A percentile compares a stretch with the other conserved stretches of the same genome.
Conservation (phyloP, 2,329 filamentous ascomycete species). For the Penicillium sp. region DNA sequence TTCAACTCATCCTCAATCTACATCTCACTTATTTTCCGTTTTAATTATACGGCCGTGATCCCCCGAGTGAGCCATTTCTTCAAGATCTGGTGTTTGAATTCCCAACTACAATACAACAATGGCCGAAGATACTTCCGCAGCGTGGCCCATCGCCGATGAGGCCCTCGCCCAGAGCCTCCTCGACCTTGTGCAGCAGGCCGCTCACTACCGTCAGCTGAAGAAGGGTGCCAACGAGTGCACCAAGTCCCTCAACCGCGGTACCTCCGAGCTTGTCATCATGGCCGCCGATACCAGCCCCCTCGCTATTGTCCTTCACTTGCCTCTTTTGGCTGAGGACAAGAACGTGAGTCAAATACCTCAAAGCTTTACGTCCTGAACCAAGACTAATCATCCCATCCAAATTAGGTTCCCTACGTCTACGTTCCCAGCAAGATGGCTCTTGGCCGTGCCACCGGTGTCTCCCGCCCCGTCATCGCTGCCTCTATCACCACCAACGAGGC, state of each 20-base stretch:
- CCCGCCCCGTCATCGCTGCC: conserved; percentile 79
- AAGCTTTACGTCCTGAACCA: background rate
- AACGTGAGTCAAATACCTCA: conserved; percentile 44
- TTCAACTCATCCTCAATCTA: conserved; percentile 6
- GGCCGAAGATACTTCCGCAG: conserved; percentile 41
- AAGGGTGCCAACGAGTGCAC: conserved; percentile 86
- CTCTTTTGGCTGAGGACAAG: conserved; percentile 78
- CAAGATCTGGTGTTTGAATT: conserved; percentile 22
- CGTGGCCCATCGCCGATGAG: conserved; percentile 71
- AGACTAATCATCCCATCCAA: background rate
- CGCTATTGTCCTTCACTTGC: conserved; percentile 84
- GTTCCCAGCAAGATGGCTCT: conserved; percentile 78
- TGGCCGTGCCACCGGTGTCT: conserved; percentile 86
- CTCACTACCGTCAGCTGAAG: conserved; percentile 69
- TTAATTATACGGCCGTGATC: conserved; percentile 35
- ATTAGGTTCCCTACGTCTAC: conserved; percentile 62
- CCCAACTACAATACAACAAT: conserved; percentile 24
- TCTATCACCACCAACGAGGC: conserved; percentile 91
- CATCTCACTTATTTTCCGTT: conserved; percentile 5
- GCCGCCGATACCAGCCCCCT: conserved; percentile 85
- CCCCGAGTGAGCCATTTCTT: conserved; percentile 40
- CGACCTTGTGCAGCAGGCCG: conserved; percentile 73
- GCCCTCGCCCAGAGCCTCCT: conserved; percentile 78
- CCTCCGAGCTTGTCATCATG: conserved; percentile 53
- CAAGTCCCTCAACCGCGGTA: conserved; percentile 88